Percentiles rank a stretch among this genome's conserved stretches.
Conservation (phyloP, 2,329 filamentous ascomycete species). For the Amylocarpus encephaloides region DNA sequence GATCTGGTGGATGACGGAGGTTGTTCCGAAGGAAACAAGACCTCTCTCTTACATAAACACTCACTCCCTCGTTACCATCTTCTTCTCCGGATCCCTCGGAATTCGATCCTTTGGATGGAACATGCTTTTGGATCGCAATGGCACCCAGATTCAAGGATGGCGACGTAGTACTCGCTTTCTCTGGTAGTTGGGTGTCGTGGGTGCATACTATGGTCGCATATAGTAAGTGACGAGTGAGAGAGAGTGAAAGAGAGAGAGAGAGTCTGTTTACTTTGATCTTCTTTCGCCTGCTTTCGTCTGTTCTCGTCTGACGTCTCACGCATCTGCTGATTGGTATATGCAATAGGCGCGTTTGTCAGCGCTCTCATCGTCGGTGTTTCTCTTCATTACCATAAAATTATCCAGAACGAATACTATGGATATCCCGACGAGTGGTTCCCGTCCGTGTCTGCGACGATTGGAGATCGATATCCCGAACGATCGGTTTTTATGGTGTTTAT, state of each 20-base stretch:
- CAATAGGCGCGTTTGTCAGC: conserved; percentile 72
- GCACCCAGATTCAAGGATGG: conserved; percentile 54
- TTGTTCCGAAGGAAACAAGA: no score
- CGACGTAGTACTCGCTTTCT: conserved; percentile 58
- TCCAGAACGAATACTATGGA: conserved; percentile 92
- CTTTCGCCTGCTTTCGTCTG: neutral
- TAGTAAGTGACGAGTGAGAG: conserved; percentile 41
- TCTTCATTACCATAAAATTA: conserved; percentile 94
- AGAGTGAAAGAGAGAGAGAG: no score
- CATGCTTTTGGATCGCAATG: conserved; percentile 27
- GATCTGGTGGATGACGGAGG: no score
- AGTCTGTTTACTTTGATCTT: neutral
- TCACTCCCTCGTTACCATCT: neutral
- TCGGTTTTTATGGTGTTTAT: conserved; percentile 98
- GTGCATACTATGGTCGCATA: conserved; percentile 80
- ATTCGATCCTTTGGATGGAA: conserved; percentile 28
- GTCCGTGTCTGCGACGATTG: conserved; percentile 93
- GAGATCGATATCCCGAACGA: conserved; percentile 92
- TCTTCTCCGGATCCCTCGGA: conserved; percentile 23
- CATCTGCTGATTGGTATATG: conserved; percentile 15
- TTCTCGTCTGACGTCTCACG: no score
- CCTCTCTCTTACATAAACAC: neutral
- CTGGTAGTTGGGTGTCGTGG: conserved; percentile 87
- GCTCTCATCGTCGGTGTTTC: conserved; percentile 73
- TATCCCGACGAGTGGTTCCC: conserved; percentile 96